Base-by-base conservation (phyloP, 352 stramenopile species). In the Globisporangium rhizosaccharum region DNA sequence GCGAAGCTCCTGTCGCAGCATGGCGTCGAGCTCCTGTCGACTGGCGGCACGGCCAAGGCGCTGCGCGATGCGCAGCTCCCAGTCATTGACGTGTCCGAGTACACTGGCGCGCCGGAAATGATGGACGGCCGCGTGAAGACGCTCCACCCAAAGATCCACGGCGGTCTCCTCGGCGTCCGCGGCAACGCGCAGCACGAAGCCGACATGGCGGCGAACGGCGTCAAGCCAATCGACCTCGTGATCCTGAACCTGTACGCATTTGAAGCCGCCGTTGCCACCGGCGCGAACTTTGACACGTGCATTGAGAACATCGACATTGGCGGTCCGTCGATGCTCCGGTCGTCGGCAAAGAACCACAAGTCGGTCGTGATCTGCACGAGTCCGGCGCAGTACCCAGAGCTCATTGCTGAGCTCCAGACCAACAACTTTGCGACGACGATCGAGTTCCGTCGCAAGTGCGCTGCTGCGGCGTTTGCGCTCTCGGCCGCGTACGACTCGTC, bases 291-390 rank as follows among this genome's bases (percentile, higher is more conserved):
- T 68, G 96, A 98, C 70, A 98, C 96, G 65, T 99, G 97, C 83
- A 98, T 99, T 68, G 97, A 99, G 75, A 99, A 99, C 83, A 99
- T 99, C 70, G 97, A 99, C 73, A 99, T 99, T 77, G 97, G 97
- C 48, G 97, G 97, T 14, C 97, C 97, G 20, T 98, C 88, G 53
- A 99, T 99, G 97, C 80, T 99, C 39, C 93, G 97, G 51, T 98
- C 95, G 48, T 98, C 97, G 33, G 97, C 97, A 54, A 99, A 99
- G 85, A 99, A 99, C 82, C 97, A 99, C 85, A 89, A 94, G 65
- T 97, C 97, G 56, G 98, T 99, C 18, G 91, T 98, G 20, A 99
- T 99, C 83, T 96, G 97, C 61, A 99, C 96, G 8, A 90, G 71
- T 59, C 97, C 97, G 0, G 68, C 82, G 55, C 97, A 99, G 71